Conservation (phyloP, 129 eudicot species). For the Lonicera japonica region DNA sequence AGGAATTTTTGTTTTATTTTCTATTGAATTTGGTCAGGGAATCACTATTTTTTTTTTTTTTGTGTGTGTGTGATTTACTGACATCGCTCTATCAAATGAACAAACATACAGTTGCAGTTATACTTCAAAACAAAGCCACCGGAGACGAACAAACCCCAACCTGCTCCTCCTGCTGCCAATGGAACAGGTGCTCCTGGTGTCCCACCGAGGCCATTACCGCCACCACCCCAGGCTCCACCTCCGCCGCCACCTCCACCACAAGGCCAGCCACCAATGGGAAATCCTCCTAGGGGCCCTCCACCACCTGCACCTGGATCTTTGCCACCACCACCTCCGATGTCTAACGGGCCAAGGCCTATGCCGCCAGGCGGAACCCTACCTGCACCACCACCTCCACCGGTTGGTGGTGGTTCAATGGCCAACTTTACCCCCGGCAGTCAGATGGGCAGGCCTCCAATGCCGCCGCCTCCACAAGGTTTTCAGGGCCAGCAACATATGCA, state of each 20-base stretch:
- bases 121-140: slow-evolving; percentile 90
- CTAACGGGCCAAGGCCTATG: slow-evolving; percentile 88
- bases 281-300: slow-evolving; percentile 47
- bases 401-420: slow-evolving; percentile 61
- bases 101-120: slow-evolving; percentile 63
- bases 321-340: slow-evolving; percentile 74
- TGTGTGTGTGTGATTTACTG: slow-evolving; percentile 1
- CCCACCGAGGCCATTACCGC: slow-evolving; percentile 51
- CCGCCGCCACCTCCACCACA: slow-evolving; percentile 70
- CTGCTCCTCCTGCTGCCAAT: slow-evolving; percentile 54
- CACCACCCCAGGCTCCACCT: slow-evolving; percentile 70
- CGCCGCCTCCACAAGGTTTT: slow-evolving; percentile 89
- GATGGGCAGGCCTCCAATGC: slow-evolving; percentile 60
- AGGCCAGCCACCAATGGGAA: slow-evolving; percentile 43
- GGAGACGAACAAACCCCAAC: slow-evolving; percentile 65
- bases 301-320: slow-evolving; percentile 44
- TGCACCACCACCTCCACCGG: slow-evolving; percentile 86
- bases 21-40: too few species aligned
- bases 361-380: slow-evolving; percentile 84
- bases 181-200: slow-evolving; percentile 74
- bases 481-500: slow-evolving; percentile 50
- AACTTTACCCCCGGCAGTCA: slow-evolving; percentile 73
- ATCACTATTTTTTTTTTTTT: too few species aligned
- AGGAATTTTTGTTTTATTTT: too few species aligned
- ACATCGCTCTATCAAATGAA: slow-evolving; percentile 8